Percentiles rank a stretch among this genome's conserved stretches.
Evolutionary conservation across 140 eudicot genomes (phyloP).

Genomic region (Oenanthe javanica): DNA sequence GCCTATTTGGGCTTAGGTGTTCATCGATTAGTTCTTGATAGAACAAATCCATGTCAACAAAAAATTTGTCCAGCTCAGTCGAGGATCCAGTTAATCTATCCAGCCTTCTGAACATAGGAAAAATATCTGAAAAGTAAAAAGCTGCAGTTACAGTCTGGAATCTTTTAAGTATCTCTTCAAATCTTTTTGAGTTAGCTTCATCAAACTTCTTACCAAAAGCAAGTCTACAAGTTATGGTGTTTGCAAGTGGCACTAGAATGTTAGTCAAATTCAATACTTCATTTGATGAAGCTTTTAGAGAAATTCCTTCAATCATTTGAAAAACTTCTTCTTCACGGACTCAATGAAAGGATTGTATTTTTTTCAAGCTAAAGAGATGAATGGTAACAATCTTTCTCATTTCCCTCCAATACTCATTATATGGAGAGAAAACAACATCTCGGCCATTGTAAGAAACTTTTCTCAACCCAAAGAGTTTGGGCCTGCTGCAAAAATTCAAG

Average conservation of each 20-base stretch:
- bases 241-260: not conserved
- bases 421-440: not conserved
- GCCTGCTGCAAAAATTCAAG: not conserved
- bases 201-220: not conserved
- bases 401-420: not conserved
- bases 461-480: not conserved
- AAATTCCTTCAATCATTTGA: not conserved
- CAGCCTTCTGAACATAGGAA: not conserved
- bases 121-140: not conserved
- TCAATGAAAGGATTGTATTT: not conserved
- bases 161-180: not conserved
- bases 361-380: not conserved
- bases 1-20: too few relatives aligned
- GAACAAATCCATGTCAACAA: not conserved
- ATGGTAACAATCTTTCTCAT: not conserved
- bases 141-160: not conserved
- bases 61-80: not conserved
- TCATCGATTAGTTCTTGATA: too few relatives aligned
- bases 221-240: not conserved
- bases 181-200: not conserved
- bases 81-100: not conserved
- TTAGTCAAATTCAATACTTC: not conserved
- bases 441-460: not conserved
- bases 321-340: constrained; percentile 1
- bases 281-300: not conserved